These are phyloP conservation scores for Dendrobium nobile DNA, from an alignment of 106 monocot species.

Conservation along the genomic window DNA sequence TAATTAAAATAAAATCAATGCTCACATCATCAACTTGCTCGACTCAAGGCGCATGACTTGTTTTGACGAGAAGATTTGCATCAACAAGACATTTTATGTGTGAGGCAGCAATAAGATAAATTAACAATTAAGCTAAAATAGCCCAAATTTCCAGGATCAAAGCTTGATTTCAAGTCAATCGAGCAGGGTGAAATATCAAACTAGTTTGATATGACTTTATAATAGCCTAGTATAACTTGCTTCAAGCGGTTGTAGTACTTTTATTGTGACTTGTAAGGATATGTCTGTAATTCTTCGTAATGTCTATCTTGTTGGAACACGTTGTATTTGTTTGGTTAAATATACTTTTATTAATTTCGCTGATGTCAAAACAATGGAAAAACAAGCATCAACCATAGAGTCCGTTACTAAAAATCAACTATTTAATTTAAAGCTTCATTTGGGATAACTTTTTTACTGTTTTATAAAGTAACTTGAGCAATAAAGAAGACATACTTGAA, in stretches of 20 bases:
- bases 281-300: not conserved
- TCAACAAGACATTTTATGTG: slow-evolving; percentile 1
- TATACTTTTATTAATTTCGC: not conserved
- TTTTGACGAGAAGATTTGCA: not conserved
- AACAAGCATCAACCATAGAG: not conserved
- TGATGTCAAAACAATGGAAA: not conserved
- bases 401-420: not conserved
- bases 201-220: not conserved
- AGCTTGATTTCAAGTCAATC: not conserved
- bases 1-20: not conserved
- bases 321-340: not conserved
- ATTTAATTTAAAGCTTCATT: not conserved
- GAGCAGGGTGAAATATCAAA: not conserved
- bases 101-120: not conserved
- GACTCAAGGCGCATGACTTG: not conserved
- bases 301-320: not conserved
- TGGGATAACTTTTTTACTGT: too few species aligned
- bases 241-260: not conserved
- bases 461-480: not conserved
- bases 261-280: not conserved
- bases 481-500: slow-evolving; percentile 52
- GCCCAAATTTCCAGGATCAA: not conserved
- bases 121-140: not conserved
- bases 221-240: too few species aligned
- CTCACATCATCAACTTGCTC: not conserved